Base-by-base conservation (phyloP, 2,329 filamentous ascomycete genomes). In the Dissoconium aciculare region DNA sequence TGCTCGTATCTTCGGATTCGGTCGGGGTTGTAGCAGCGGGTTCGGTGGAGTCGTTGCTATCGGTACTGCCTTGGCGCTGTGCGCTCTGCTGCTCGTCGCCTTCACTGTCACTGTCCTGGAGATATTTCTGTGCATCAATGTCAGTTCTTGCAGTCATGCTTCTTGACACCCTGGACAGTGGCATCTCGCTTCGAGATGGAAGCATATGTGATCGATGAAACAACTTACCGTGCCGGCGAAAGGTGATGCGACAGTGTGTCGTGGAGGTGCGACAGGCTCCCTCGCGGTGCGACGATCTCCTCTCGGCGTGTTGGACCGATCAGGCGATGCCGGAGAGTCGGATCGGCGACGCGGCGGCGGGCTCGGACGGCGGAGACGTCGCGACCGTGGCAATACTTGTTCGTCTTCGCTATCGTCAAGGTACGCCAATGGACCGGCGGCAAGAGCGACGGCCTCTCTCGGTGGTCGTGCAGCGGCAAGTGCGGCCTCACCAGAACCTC, bases 321-420 rank as follows among this genome's bases (percentile, higher is more conserved):
- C 36, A 10, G 26, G 30, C 3, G 32, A 26, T 14, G 37, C 32
- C 11, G 25, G 25, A 6, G 36, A 14, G 37, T 41, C 44, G 12
- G 40, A 44, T 4, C 24, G 17, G 13, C 39, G 38, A 25, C 43
- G 38, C 10, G 41, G 39, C 12, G 46, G 44, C n/a, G 49, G 49
- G 35, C 47, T 50, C 15, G 37, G 36, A 17, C 37, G 24, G 25
- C 47, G 45, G 21, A 40, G 35, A 14, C n/a, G 33, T 13, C 14
- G 30, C 31, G 16, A n/a, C n/a, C 15, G 24, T 27, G 15, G 23
- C 26, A 28, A 32, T n/a, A 27, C 31, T 12, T 46, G 39, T 21
- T 45, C 45, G 41, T 49, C 44, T 33, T 41, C 40, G 34, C 44
- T 50, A 36, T 52, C 50, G 47, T 51, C 49, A 17, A 51, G 43